Conservation (phyloP, 208 protist genomes). For the Trypanosoma avium region DNA sequence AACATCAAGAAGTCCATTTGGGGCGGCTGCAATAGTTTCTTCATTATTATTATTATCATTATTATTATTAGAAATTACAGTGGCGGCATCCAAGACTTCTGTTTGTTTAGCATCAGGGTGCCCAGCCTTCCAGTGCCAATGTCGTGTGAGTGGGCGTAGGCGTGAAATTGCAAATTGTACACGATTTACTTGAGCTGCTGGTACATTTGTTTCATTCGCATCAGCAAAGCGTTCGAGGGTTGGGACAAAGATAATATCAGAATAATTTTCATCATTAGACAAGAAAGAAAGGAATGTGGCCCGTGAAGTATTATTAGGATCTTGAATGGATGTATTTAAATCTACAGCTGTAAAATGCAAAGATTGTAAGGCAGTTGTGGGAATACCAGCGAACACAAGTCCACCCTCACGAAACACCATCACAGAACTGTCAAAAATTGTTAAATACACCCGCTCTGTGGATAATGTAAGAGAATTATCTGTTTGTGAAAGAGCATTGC, state of each 20-base stretch:
- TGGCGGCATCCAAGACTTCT: background rate
- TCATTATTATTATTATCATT: too few species aligned
- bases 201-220: background rate
- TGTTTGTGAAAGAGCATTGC: background rate
- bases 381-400: background rate
- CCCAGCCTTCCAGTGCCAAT: background rate
- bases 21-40: background rate
- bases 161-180: background rate
- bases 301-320: background rate
- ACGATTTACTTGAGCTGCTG: background rate
- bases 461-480: background rate
- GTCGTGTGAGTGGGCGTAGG: background rate
- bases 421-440: conserved; percentile 4
- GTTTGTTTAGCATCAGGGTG: background rate
- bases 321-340: background rate
- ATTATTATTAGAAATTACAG: too few species aligned
- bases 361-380: background rate
- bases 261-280: background rate
- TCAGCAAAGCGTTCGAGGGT: conserved; percentile 4
- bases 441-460: conserved; percentile 1
- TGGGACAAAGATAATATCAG: conserved; percentile 1
- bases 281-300: background rate
- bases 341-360: background rate
- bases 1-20: conserved; percentile 1
- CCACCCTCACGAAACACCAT: conserved; percentile 4